Evolutionary conservation across 106 monocot genomes (phyloP), one percentile per base, ranked within the genome.

Genomic region (Vanilla planifolia): DNA sequence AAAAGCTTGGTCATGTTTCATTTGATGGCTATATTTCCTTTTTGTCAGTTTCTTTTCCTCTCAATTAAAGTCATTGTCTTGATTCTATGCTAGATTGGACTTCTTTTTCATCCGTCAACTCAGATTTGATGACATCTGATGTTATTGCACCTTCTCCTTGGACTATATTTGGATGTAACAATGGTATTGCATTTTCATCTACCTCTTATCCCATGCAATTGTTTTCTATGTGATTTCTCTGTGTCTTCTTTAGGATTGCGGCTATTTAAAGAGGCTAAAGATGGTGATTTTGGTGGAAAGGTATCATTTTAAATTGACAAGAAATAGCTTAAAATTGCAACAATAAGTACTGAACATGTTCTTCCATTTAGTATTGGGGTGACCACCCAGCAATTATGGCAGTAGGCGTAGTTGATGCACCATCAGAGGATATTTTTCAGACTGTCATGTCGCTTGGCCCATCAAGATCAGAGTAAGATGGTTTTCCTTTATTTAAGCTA

Each of bases 361-460:
- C 19, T 32, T 74, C 16, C 30, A 33, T 25, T 74, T 68, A 98
- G 96, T 50, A 60, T 56, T 85, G 92, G 91, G 82, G 82, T 79
- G 92, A 92, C 77, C 87, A 98, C 75, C 96, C 96, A 32, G 96
- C 92, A 66, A 85, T 98, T 74, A 98, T 98, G 96, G 96, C 91
- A 62, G 92, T 98, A 45, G 87, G 96, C 16, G 87, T 85, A 14
- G 82, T 98, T 41, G 96, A 87, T 64, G 81, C 85, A 67, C 67
- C 70, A 73, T 85, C 96, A 34, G 96, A 98, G 75, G 86, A 84
- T 39, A 83, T 98, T 61, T 98, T 92, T 57, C 64, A 60, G 58
- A 88, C 88, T 57, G 42, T 98, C 27, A 88, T 98, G 81, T 98
- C 96, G 60, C 85, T 98, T 53, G 96, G 96, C 33, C 64, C 77